phyloP scores from a whole-genome alignment of 345 rosid genomes.

The Balakata baccata region DNA sequence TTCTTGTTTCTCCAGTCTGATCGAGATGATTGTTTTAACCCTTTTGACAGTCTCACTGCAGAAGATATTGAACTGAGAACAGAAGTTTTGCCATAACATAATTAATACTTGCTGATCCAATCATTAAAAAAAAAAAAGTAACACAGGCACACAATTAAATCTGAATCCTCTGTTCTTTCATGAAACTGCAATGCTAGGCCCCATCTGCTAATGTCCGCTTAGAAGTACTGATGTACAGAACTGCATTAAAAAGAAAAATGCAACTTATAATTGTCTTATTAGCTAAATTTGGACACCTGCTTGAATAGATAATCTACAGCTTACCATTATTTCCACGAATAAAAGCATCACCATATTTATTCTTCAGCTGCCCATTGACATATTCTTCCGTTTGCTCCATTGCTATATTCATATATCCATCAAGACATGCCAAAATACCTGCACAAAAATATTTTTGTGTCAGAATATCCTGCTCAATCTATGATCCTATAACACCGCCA shows the following conservation, averaged over 20 bases:
- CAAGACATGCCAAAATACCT: conserved; percentile 85
- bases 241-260: conserved; percentile 41
- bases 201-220: conserved; percentile 80
- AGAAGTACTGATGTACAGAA: conserved; percentile 87
- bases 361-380: conserved; percentile 88
- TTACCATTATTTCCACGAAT: conserved; percentile 93
- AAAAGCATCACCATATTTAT: conserved; percentile 88
- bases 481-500: not conserved
- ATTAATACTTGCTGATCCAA: no score
- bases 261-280: not conserved
- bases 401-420: conserved; percentile 95
- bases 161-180: no score
- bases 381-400: conserved; percentile 98
- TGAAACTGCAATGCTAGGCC: not conserved
- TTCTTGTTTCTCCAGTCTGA: no score
- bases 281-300: not conserved
- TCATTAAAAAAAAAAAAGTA: no score
- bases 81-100: no score
- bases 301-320: not conserved
- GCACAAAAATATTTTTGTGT: conserved; percentile 13
- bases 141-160: no score
- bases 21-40: no score
- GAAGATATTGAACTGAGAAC: no score
- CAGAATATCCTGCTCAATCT: not conserved
- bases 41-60: no score